Conservation (phyloP, 768 basidiomycete species). For the Dentipellis fragilis region DNA sequence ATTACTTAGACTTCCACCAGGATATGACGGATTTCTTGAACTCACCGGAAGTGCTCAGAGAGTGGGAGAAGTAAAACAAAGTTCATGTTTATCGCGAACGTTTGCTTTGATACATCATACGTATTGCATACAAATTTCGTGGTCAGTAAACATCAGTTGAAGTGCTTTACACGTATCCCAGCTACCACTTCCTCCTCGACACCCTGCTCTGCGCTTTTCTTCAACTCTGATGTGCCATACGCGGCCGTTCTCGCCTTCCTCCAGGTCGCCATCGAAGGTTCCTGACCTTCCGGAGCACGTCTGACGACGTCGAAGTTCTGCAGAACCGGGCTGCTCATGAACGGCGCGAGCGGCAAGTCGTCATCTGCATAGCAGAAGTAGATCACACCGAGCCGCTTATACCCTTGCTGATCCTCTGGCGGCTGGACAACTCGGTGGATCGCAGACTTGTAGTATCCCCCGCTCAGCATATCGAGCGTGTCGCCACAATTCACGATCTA, state of each 20-base stretch:
- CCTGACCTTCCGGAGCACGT: conserved; percentile 17
- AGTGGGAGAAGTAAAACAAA: conserved; percentile 3
- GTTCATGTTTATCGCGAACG: background rate
- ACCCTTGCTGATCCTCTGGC: conserved; percentile 22
- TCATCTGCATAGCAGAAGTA: conserved; percentile 25
- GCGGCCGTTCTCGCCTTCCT: conserved; percentile 19
- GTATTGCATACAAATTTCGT: background rate
- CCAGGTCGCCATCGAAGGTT: conserved; percentile 20
- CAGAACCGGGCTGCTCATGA: conserved; percentile 20
- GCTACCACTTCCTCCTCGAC: conserved; percentile 22
- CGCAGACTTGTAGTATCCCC: conserved; percentile 24
- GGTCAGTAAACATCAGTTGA: conserved; percentile 13
- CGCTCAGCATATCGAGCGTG: conserved; percentile 22
- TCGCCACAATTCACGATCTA: conserved; percentile 30
- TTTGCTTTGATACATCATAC: background rate
- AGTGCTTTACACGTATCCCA: conserved; percentile 21
- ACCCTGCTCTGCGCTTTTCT: conserved; percentile 18
- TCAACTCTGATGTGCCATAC: conserved; percentile 21
- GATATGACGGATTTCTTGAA: conserved; percentile 6
- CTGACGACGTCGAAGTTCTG: conserved; percentile 16
- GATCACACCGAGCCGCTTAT: conserved; percentile 23
- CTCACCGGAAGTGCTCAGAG: background rate
- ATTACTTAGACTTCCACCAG: conserved; percentile 1
- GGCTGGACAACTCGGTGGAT: conserved; percentile 28
- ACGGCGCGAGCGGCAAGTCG: conserved; percentile 19